Evolutionary conservation across 495 filamentous ascomycete genomes (phyloP), one percentile per base, ranked within the genome.

Genomic region (Rusavskia elegans): DNA sequence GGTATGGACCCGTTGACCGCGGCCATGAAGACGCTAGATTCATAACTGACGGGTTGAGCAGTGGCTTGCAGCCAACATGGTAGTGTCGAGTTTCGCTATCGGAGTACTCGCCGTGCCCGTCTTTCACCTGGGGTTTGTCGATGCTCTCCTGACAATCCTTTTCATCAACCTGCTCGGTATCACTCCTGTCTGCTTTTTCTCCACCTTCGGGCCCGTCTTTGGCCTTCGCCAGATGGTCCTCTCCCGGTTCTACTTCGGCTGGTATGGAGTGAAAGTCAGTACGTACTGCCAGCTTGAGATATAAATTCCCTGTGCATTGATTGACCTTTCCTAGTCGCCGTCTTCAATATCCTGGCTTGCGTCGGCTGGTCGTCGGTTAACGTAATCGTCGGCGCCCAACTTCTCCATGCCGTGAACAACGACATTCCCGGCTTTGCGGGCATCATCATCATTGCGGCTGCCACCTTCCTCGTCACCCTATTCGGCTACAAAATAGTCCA

Each of bases 51-150:
- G 25, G 19, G 45, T 1, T 30, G 37, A 37, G 57, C 61, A 89
- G 86, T 90, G 87, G 86, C 64, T 88, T 48, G 82, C 85, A 1
- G 82, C 83, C 54, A 90, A 90, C 66, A 84, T 90, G 81, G 83
- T 87, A 49, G 80, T 89, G 45, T 82, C 81, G 37, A 82, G 84
- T 14, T 90, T 93, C 59, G 85, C 85, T 32, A 80, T 93, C 54
- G 87, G 85, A 50, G 81, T 82, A 3, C 71, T 90, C 5, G 80
- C 72, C n/a, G 68, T 79, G 36, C 73, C 78, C 1, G 64, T 83
- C 45, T 90, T 86, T 65, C 54, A 65, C 21, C 73, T 90, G 13
- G 82, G 83, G 20, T 89, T 87, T 57, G 71, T 85, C 42, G 85
- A 90, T 57, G 78, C 79, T n/a, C 79, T 86, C 37, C 69, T 93